Percentiles rank a stretch among this genome's conserved stretches.
phyloP scores from a whole-genome alignment of 768 basidiomycete genomes.

The Mycena galericulata region DNA sequence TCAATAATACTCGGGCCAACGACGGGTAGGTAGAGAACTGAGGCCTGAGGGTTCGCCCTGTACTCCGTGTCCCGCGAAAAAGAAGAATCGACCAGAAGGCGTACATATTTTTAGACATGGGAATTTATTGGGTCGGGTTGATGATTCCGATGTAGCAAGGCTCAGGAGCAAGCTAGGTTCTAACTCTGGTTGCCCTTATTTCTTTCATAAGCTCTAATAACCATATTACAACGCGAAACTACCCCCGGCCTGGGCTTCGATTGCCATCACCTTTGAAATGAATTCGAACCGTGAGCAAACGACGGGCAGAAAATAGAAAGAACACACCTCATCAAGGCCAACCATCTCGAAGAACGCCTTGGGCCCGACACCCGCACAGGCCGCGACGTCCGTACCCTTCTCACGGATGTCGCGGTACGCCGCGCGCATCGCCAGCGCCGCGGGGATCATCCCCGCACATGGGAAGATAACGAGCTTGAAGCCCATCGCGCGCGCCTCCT shows the following conservation, averaged over 20 bases:
- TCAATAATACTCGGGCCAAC: too few relatives aligned
- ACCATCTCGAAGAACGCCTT: slow-evolving; percentile 57
- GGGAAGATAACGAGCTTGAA: slow-evolving; percentile 58
- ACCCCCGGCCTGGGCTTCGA: slow-evolving; percentile 25
- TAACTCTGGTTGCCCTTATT: too few relatives aligned
- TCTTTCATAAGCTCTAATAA: too few relatives aligned
- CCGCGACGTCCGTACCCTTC: slow-evolving; percentile 53
- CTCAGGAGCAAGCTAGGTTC: too few relatives aligned
- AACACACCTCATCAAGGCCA: slow-evolving; percentile 37
- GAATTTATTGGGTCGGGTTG: too few relatives aligned
- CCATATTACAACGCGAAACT: slow-evolving; percentile 2
- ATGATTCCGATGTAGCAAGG: too few relatives aligned
- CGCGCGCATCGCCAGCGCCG: slow-evolving; percentile 54
- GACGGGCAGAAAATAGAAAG: neutral
- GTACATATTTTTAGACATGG: too few relatives aligned
- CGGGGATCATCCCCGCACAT: slow-evolving; percentile 56
- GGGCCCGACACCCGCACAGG: slow-evolving; percentile 51
- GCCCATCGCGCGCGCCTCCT: slow-evolving; percentile 54
- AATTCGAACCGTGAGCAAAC: neutral
- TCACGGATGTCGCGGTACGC: slow-evolving; percentile 55
- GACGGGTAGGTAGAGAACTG: too few relatives aligned
- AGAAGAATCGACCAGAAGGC: too few relatives aligned
- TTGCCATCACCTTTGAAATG: slow-evolving; percentile 11
- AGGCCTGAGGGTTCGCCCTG: too few relatives aligned
- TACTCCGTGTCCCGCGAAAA: too few relatives aligned